These are phyloP conservation scores for Alternaria solani DNA, from an alignment of 2,329 filamentous ascomycete species.

Conservation along the genomic window DNA sequence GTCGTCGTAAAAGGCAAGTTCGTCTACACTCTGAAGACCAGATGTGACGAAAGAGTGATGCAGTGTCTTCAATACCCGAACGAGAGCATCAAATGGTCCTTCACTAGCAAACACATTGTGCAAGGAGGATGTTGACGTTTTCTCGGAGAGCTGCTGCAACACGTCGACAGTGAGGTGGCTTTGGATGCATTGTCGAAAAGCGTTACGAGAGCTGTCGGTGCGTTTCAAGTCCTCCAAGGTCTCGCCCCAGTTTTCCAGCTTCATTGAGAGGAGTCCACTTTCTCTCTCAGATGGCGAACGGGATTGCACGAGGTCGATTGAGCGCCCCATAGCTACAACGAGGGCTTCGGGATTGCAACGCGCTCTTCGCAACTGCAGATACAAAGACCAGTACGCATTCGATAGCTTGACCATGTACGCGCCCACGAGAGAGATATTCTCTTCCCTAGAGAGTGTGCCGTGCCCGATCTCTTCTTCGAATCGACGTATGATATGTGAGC, in stretches of 20 bases:
- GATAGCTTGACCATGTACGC: conserved; percentile 69
- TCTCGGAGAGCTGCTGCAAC: conserved; percentile 62
- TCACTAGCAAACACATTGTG: conserved; percentile 62
- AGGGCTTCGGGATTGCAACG: conserved; percentile 56
- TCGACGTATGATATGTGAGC: conserved; percentile 36
- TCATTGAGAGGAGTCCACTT: conserved; percentile 67
- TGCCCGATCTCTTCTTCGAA: conserved; percentile 29
- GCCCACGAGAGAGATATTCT: conserved; percentile 25
- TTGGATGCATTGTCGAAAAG: conserved; percentile 68
- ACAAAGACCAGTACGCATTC: conserved; percentile 73
- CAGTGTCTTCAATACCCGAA: conserved; percentile 66
- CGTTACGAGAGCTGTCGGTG: conserved; percentile 65
- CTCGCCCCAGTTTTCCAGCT: conserved; percentile 73
- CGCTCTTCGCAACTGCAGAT: conserved; percentile 60
- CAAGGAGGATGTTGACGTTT: conserved; percentile 61
- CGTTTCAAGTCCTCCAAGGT: conserved; percentile 63
- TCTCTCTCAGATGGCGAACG: conserved; percentile 64
- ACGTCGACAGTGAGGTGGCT: conserved; percentile 67
- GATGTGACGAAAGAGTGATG: conserved; percentile 60
- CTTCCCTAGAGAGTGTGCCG: conserved; percentile 6
- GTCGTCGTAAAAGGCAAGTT: conserved; percentile 55
- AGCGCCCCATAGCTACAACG: conserved; percentile 67
- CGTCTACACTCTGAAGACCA: conserved; percentile 59
- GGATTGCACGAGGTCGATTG: conserved; percentile 68
- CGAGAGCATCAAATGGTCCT: conserved; percentile 62